phyloP scores from a whole-genome alignment of 768 basidiomycete genomes.

The Mrakia gelida region DNA sequence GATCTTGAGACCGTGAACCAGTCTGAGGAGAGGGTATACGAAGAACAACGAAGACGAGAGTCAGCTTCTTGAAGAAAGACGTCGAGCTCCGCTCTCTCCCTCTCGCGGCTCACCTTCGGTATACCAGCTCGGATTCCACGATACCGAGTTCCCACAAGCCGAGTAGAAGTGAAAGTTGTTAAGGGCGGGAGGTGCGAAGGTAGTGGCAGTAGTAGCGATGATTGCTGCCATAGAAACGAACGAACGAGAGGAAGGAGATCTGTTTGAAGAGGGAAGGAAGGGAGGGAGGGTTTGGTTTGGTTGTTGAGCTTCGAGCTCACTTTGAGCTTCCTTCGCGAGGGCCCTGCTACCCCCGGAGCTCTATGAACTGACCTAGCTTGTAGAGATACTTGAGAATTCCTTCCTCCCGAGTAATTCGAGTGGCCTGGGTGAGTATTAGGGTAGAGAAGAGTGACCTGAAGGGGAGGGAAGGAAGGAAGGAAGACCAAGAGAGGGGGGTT shows the following conservation, averaged over 20 bases:
- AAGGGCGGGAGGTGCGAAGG: constrained; percentile 6
- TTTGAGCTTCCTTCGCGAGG: background rate
- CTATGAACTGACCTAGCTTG: background rate
- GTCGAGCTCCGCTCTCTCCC: background rate
- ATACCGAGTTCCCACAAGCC: background rate
- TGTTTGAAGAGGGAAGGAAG: background rate
- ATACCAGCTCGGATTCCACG: constrained; percentile 10
- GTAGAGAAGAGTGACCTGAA: background rate
- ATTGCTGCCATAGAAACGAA: constrained; percentile 10
- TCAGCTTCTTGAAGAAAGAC: background rate
- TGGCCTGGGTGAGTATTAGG: background rate
- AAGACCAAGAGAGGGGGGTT: background rate
- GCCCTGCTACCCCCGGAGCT: background rate
- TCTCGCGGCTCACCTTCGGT: background rate
- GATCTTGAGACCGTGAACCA: constrained; percentile 11
- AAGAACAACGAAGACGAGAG: background rate
- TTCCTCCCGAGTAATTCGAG: too few relatives aligned
- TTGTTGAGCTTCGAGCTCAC: background rate
- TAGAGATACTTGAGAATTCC: background rate
- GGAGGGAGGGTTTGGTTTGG: background rate
- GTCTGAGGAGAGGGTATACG: background rate
- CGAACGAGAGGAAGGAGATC: background rate
- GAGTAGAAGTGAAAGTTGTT: constrained; percentile 20
- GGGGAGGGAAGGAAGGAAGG: background rate
- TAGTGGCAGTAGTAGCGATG: background rate